Conservation (phyloP, 2,329 filamentous ascomycete species). For the Bretziella fagacearum region DNA sequence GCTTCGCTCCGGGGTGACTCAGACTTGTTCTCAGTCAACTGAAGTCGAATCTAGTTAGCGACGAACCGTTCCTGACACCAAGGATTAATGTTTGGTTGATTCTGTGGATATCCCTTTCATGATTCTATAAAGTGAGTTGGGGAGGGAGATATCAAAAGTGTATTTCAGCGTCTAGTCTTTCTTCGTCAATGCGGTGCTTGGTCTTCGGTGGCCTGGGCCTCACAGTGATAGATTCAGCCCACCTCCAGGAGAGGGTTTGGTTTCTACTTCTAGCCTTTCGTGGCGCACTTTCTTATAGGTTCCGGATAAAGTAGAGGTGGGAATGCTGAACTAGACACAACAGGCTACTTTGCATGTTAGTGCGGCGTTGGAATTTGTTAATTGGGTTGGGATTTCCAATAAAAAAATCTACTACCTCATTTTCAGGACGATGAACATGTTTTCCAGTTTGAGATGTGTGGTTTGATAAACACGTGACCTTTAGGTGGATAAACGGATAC, state of each 20-base stretch:
- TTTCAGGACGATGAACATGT: background rate
- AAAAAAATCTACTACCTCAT: constrained; percentile 4
- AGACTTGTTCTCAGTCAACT: too few relatives aligned
- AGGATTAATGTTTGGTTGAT: background rate
- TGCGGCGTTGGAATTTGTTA: constrained; percentile 12
- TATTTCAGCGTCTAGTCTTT: constrained; percentile 2
- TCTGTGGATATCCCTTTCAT: background rate
- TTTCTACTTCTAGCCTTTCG: too few relatives aligned
- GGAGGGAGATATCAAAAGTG: constrained; percentile 8
- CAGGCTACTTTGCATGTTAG: constrained; percentile 9
- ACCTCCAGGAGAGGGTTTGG: too few relatives aligned
- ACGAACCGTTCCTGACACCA: too few relatives aligned
- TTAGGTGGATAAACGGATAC: too few relatives aligned
- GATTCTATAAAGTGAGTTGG: background rate
- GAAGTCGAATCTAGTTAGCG: too few relatives aligned
- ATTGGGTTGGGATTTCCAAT: constrained; percentile 2
- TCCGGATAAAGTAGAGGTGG: too few relatives aligned
- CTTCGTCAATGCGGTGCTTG: background rate
- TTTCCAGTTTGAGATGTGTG: background rate
- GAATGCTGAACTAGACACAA: constrained; percentile 3
- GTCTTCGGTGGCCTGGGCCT: too few relatives aligned
- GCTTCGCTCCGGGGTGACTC: background rate
- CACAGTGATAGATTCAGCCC: too few relatives aligned
- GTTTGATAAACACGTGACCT: background rate
- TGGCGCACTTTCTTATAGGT: too few relatives aligned